phyloP scores from a whole-genome alignment of 1,284 basidiomycete genomes.

The Psilocybe mexicana region DNA sequence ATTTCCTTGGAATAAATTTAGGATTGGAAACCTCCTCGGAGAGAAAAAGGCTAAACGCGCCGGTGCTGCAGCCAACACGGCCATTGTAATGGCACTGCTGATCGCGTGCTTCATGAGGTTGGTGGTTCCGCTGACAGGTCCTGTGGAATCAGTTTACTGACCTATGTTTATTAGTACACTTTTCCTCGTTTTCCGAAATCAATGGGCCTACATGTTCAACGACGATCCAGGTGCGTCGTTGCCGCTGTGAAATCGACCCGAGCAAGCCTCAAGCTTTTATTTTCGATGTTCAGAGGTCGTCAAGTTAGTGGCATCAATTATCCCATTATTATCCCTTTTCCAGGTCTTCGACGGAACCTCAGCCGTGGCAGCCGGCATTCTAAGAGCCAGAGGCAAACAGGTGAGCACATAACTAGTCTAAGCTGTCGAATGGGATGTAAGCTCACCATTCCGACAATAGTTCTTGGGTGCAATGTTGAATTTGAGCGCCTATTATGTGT shows the following conservation, averaged over 20 bases:
- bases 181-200: constrained; percentile 70
- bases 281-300: constrained; percentile 52
- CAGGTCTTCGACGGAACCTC: constrained; percentile 77
- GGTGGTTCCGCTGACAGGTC: constrained; percentile 6
- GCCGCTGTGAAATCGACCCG: background rate
- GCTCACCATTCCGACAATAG: constrained; percentile 27
- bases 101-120: constrained; percentile 68
- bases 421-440: too few species aligned
- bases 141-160: background rate
- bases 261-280: background rate
- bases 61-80: constrained; percentile 58
- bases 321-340: constrained; percentile 80
- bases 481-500: constrained; percentile 34
- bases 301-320: constrained; percentile 63
- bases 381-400: constrained; percentile 79
- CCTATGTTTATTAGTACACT: constrained; percentile 46
- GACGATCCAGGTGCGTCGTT: constrained; percentile 60
- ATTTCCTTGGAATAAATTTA: background rate
- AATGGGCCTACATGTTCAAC: constrained; percentile 87
- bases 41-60: constrained; percentile 71
- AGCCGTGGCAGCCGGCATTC: constrained; percentile 72
- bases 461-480: constrained; percentile 67
- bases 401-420: background rate
- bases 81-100: constrained; percentile 60
- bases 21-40: constrained; percentile 83